These are phyloP conservation scores for Penicillium sp. DNA, from an alignment of 2,329 filamentous ascomycete species.

Conservation along the genomic window DNA sequence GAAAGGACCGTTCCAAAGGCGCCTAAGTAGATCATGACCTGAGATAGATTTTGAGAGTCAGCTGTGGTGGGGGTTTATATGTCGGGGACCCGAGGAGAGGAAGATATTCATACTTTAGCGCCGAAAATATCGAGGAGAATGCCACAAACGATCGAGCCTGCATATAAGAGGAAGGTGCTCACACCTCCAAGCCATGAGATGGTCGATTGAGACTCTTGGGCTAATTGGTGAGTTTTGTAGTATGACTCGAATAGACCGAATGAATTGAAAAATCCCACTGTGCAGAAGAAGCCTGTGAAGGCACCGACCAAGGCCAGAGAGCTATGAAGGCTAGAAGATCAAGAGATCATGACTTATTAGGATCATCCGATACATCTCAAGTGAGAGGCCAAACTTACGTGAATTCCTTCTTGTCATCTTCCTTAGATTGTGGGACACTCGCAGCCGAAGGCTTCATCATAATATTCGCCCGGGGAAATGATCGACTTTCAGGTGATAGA, in stretches of 20 bases:
- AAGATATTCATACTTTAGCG: conserved; percentile 1
- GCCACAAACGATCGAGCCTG: conserved; percentile 6
- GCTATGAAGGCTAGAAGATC: no score
- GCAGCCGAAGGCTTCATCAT: no score
- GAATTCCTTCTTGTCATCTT: no score
- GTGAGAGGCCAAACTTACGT: no score
- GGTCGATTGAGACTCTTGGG: neutral
- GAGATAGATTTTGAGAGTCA: neutral
- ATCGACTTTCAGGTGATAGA: no score
- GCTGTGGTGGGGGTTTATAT: neutral
- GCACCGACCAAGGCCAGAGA: no score
- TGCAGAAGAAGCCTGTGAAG: conserved; percentile 7
- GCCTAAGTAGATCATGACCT: conserved; percentile 11
- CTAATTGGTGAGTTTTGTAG: conserved; percentile 51
- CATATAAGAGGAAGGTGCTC: conserved; percentile 8
- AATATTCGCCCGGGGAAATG: no score
- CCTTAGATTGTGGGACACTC: no score
- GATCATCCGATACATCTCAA: no score
- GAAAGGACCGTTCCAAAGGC: conserved; percentile 48
- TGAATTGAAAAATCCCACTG: conserved; percentile 40
- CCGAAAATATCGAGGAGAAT: conserved; percentile 13
- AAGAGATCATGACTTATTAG: no score
- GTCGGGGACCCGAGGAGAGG: neutral
- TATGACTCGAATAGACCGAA: conserved; percentile 49
- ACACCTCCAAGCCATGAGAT: conserved; percentile 20